These are phyloP conservation scores for Byssothecium circinans DNA, from an alignment of 2,329 filamentous ascomycete genomes.

Conservation along the genomic window DNA sequence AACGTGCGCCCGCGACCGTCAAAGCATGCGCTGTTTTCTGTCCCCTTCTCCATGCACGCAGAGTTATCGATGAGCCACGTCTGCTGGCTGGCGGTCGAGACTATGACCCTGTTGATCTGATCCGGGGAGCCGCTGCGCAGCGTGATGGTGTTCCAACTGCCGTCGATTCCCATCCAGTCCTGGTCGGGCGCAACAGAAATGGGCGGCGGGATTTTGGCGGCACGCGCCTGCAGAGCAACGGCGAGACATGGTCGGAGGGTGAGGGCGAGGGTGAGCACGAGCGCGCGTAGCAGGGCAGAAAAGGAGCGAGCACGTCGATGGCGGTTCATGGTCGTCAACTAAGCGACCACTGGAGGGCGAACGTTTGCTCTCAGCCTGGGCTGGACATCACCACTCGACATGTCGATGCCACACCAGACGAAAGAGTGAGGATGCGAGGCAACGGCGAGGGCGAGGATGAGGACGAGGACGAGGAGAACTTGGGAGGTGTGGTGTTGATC, in stretches of 20 bases:
- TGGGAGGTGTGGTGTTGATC: slow-evolving; percentile 21
- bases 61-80: slow-evolving; percentile 63
- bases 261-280: slow-evolving; percentile 10
- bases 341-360: slow-evolving; percentile 21
- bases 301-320: slow-evolving; percentile 15
- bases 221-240: slow-evolving; percentile 23
- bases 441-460: slow-evolving; percentile 9
- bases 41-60: slow-evolving; percentile 26
- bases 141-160: slow-evolving; percentile 67
- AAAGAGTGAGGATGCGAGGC: slow-evolving; percentile 4
- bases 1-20: slow-evolving; percentile 63
- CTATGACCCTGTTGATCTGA: slow-evolving; percentile 58
- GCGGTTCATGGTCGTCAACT: slow-evolving; percentile 27
- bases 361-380: slow-evolving; percentile 26
- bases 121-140: slow-evolving; percentile 60
- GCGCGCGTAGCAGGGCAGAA: slow-evolving; percentile 11
- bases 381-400: slow-evolving; percentile 30
- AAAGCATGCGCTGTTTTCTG: slow-evolving; percentile 53
- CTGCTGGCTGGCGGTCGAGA: slow-evolving; percentile 71
- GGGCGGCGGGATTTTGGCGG: slow-evolving; percentile 32
- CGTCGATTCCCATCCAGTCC: slow-evolving; percentile 43
- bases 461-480: slow-evolving; percentile 6
- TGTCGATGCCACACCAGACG: slow-evolving; percentile 15
- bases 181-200: slow-evolving; percentile 41
- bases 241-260: slow-evolving; percentile 19